Conservation (phyloP, 2,329 filamentous ascomycete genomes). For the Phaeoacremonium minimum region DNA sequence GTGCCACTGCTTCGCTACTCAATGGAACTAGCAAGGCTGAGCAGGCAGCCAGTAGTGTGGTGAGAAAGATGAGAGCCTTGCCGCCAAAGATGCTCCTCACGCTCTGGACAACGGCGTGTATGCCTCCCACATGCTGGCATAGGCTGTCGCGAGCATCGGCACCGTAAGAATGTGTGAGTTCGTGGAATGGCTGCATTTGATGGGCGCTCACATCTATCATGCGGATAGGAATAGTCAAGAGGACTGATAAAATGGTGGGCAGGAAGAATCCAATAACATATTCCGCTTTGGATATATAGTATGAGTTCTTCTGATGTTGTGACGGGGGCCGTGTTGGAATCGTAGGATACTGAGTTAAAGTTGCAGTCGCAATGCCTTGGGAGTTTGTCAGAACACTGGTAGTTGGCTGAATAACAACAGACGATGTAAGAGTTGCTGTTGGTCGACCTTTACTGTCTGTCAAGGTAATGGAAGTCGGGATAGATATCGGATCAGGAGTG, state of each 20-base stretch:
- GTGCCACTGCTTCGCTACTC: not conserved
- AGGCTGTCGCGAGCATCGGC: not conserved
- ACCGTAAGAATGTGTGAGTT: slow-evolving; percentile 1
- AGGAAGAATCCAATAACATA: slow-evolving; percentile 8
- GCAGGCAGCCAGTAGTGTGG: not conserved
- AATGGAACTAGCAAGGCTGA: not conserved
- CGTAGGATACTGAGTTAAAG: too few relatives aligned
- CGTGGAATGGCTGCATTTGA: slow-evolving; percentile 9
- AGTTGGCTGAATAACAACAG: too few relatives aligned
- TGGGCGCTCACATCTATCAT: slow-evolving; percentile 9
- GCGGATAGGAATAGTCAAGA: slow-evolving; percentile 5
- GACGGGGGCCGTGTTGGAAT: too few relatives aligned
- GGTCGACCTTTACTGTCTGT: too few relatives aligned
- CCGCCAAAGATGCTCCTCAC: not conserved
- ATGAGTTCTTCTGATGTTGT: not conserved
- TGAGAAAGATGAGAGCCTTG: not conserved
- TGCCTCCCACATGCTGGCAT: not conserved
- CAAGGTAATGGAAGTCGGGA: too few relatives aligned
- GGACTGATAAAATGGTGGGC: slow-evolving; percentile 6
- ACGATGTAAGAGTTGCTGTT: too few relatives aligned
- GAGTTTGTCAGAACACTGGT: too few relatives aligned
- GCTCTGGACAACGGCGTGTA: not conserved
- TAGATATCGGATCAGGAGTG: too few relatives aligned
- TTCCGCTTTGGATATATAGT: not conserved
- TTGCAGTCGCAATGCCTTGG: too few relatives aligned